Percentiles rank a stretch among this genome's conserved stretches.
These are phyloP conservation scores for Aquanectria penicillioides DNA, from an alignment of 2,329 filamentous ascomycete genomes.

Conservation along the genomic window DNA sequence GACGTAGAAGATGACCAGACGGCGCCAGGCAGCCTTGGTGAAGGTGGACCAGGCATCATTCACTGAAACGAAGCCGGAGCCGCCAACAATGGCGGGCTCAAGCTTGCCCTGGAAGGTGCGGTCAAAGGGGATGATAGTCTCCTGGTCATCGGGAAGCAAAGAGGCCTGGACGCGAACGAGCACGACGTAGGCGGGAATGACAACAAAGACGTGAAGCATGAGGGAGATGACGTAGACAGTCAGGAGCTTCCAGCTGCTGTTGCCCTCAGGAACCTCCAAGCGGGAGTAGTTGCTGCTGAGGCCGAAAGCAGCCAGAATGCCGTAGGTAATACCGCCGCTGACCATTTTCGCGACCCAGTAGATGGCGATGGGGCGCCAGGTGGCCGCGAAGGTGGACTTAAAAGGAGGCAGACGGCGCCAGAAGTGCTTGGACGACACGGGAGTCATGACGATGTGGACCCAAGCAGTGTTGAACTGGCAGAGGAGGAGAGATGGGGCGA, in stretches of 20 bases:
- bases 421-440: constrained; percentile 70
- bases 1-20: constrained; percentile 78
- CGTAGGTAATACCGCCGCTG: constrained; percentile 57
- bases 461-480: constrained; percentile 79
- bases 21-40: constrained; percentile 74
- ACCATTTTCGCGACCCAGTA: constrained; percentile 68
- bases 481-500: constrained; percentile 63
- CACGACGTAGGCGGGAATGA: constrained; percentile 80
- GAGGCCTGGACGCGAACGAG: constrained; percentile 88
- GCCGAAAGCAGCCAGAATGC: constrained; percentile 54
- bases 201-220: constrained; percentile 67
- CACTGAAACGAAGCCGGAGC: constrained; percentile 76
- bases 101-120: constrained; percentile 83
- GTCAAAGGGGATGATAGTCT: constrained; percentile 91
- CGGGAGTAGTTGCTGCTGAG: constrained; percentile 52
- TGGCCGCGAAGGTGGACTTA: constrained; percentile 71
- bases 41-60: constrained; percentile 84
- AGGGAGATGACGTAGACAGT: constrained; percentile 58
- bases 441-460: constrained; percentile 87
- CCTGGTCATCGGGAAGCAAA: constrained; percentile 81
- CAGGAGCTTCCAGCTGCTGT: constrained; percentile 56
- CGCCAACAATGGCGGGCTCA: constrained; percentile 77
- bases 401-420: constrained; percentile 76
- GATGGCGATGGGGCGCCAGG: constrained; percentile 73
- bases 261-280: constrained; percentile 45